Conservation (phyloP, 1,139 yeast species). For the Protomyces inouyei region DNA sequence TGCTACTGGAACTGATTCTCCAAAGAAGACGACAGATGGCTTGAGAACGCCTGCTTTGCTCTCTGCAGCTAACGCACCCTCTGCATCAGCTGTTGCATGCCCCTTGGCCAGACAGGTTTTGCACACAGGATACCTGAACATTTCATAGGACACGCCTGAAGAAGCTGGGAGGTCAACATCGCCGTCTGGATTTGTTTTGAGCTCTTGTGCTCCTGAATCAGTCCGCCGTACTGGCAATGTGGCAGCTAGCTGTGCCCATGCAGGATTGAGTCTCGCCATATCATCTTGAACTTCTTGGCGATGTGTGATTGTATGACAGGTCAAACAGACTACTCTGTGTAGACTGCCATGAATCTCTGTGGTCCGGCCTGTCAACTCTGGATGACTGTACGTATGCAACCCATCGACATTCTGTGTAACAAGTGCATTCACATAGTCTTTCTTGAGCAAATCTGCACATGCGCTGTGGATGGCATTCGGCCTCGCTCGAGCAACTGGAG, state of each 20-base stretch:
- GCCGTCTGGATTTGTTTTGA: conserved; percentile 35
- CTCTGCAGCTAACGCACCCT: conserved; percentile 32
- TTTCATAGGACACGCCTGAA: conserved; percentile 31
- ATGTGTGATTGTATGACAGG: conserved; percentile 30
- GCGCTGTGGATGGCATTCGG: conserved; percentile 33
- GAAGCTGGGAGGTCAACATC: conserved; percentile 34
- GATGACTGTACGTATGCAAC: conserved; percentile 30
- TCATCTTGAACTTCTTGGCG: conserved; percentile 32
- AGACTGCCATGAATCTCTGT: conserved; percentile 35
- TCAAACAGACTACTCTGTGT: conserved; percentile 33
- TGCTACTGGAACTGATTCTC: conserved; percentile 33
- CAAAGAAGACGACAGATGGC: conserved; percentile 36
- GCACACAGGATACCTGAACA: conserved; percentile 35
- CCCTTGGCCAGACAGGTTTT: conserved; percentile 30
- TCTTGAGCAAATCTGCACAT: conserved; percentile 31
- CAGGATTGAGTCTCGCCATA: conserved; percentile 33
- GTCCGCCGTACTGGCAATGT: conserved; percentile 15
- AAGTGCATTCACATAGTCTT: conserved; percentile 29
- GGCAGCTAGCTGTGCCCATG: conserved; percentile 31
- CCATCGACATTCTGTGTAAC: conserved; percentile 36
- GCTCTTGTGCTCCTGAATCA: conserved; percentile 19
- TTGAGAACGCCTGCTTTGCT: conserved; percentile 33
- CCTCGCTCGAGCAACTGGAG: conserved; percentile 31
- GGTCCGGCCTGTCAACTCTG: conserved; percentile 30
- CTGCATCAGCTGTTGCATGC: conserved; percentile 26